Conservation (phyloP, 495 filamentous ascomycete genomes). For the Talaromyces trachyspermus region DNA sequence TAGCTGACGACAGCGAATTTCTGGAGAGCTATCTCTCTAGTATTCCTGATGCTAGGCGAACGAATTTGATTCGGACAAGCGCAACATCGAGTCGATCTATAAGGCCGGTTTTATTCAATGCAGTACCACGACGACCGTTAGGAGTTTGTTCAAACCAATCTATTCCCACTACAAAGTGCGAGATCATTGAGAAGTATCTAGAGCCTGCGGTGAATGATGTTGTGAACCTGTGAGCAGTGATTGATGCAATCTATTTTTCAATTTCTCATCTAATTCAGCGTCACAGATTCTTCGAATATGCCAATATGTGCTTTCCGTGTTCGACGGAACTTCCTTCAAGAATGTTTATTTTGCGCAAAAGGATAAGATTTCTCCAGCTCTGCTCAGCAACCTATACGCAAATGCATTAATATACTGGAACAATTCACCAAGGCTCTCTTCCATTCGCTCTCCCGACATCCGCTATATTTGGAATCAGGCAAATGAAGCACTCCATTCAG, state of each 20-base stretch:
- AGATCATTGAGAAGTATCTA: conserved; percentile 33
- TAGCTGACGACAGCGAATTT: conserved; percentile 24
- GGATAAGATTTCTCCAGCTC: conserved; percentile 24
- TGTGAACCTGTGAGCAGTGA: conserved; percentile 20
- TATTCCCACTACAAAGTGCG: conserved; percentile 23
- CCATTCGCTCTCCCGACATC: conserved; percentile 20
- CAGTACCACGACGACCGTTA: conserved; percentile 39
- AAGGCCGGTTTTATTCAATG: conserved; percentile 52
- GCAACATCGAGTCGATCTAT: conserved; percentile 25
- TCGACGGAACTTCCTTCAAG: conserved; percentile 26
- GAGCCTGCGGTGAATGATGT: conserved; percentile 24
- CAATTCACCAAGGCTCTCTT: conserved; percentile 11
- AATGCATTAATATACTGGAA: conserved; percentile 26
- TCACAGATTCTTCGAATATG: conserved; percentile 29
- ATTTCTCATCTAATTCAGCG: not conserved
- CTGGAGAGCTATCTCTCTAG: conserved; percentile 24
- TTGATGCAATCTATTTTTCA: not conserved
- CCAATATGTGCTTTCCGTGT: conserved; percentile 33
- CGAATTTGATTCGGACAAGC: conserved; percentile 27
- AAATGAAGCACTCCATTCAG: conserved; percentile 26
- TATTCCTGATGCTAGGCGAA: conserved; percentile 6
- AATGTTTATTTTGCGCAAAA: conserved; percentile 15
- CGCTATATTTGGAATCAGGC: conserved; percentile 31
- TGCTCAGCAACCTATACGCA: conserved; percentile 31
- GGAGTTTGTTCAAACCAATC: conserved; percentile 19